A percentile compares a stretch with the other conserved stretches of the same genome.
These are phyloP conservation scores for Phoma herbarum DNA, from an alignment of 2,329 filamentous ascomycete species.

Conservation along the genomic window DNA sequence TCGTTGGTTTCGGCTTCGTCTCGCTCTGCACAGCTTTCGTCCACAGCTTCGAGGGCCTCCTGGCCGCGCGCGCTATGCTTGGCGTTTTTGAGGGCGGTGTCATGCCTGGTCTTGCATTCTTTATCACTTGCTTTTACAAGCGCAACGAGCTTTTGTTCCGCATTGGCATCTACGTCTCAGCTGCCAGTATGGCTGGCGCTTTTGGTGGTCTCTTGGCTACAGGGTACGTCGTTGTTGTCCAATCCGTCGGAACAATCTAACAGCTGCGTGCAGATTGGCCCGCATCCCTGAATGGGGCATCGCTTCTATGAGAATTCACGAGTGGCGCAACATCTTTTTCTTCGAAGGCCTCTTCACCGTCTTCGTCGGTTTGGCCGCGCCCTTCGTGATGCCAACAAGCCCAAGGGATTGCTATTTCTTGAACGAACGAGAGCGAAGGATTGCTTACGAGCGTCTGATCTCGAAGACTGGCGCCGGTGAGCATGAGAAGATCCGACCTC, in stretches of 20 bases:
- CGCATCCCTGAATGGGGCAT: slow-evolving; percentile 63
- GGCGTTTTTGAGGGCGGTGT: slow-evolving; percentile 67
- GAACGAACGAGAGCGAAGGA: slow-evolving; percentile 62
- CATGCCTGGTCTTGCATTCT: slow-evolving; percentile 68
- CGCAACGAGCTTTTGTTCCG: slow-evolving; percentile 65
- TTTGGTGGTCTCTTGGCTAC: slow-evolving; percentile 67
- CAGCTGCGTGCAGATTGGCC: slow-evolving; percentile 34
- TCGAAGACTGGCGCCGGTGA: slow-evolving; percentile 59
- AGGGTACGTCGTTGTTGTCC: slow-evolving; percentile 49
- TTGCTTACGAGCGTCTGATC: slow-evolving; percentile 62
- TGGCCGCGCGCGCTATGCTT: slow-evolving; percentile 59
- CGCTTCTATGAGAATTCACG: slow-evolving; percentile 55
- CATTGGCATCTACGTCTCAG: slow-evolving; percentile 65
- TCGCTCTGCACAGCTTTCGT: slow-evolving; percentile 65
- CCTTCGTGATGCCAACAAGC: slow-evolving; percentile 62
- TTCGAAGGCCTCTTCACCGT: slow-evolving; percentile 68
- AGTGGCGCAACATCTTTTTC: slow-evolving; percentile 65
- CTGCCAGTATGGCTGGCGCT: slow-evolving; percentile 64
- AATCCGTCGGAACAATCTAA: slow-evolving; percentile 3
- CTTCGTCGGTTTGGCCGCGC: slow-evolving; percentile 58
- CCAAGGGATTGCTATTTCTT: slow-evolving; percentile 62
- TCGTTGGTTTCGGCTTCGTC: slow-evolving; percentile 65
- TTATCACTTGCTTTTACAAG: slow-evolving; percentile 66
- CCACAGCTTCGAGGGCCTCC: slow-evolving; percentile 57
- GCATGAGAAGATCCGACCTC: slow-evolving; percentile 58